phyloP scores from a whole-genome alignment of 345 rosid species.

The Ceriops decandra region DNA sequence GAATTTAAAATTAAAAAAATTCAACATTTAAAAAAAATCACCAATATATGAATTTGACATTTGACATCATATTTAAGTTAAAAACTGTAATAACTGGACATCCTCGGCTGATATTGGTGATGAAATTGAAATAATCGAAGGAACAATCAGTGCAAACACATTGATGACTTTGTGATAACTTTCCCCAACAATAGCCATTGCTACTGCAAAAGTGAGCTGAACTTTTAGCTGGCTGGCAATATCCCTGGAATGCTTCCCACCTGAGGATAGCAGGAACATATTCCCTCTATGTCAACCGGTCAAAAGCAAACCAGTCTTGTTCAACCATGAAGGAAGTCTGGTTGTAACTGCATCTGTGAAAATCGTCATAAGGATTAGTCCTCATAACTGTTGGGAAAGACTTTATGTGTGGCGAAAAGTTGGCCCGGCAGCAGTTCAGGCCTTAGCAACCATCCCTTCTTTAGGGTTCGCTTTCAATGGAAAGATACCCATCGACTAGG shows the following conservation, averaged over 20 bases:
- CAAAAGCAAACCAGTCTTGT: neutral
- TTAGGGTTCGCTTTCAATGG: neutral
- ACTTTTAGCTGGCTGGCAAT: neutral
- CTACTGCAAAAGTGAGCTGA: neutral
- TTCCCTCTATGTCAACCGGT: neutral
- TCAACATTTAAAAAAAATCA: neutral
- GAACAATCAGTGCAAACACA: neutral
- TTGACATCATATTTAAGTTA: neutral
- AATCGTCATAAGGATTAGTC: neutral
- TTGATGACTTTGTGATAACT: neutral
- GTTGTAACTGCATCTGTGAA: neutral
- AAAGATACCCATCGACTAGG: neutral
- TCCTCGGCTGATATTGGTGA: neutral
- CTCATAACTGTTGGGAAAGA: neutral
- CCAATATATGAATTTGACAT: neutral
- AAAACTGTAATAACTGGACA: neutral
- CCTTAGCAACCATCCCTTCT: conserved; percentile 4
- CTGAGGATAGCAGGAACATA: neutral
- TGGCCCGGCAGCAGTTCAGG: conserved; percentile 8
- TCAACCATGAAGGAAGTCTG: neutral
- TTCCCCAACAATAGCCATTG: neutral
- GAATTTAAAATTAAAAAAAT: no score
- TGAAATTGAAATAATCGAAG: neutral
- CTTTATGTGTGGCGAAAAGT: conserved; percentile 4
- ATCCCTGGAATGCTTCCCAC: neutral